Conservation (phyloP, 495 filamentous ascomycete genomes). For the Cercophora samala region DNA sequence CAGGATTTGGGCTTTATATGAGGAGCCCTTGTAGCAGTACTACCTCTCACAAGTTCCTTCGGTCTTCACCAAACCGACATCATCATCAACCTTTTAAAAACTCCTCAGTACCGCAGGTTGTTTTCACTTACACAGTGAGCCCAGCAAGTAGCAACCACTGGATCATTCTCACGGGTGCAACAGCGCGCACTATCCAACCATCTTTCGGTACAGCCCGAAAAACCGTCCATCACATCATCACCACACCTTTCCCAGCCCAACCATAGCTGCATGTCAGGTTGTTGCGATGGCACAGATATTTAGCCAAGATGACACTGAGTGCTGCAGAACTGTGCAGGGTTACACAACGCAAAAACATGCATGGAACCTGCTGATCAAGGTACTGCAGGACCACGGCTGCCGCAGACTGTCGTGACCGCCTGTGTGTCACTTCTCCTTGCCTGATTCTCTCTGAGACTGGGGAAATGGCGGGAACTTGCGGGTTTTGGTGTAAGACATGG, state of each 20-base stretch:
- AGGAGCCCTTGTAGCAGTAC: background rate
- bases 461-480: background rate
- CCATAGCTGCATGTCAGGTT: background rate
- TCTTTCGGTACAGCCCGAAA: background rate
- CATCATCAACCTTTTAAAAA: background rate
- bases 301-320: background rate
- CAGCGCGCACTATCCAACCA: background rate
- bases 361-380: background rate
- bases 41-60: background rate
- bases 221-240: background rate
- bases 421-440: background rate
- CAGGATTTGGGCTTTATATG: background rate
- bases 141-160: background rate
- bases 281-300: background rate
- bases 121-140: background rate
- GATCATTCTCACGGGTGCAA: background rate
- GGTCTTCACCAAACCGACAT: background rate
- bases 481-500: background rate
- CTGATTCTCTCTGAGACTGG: background rate
- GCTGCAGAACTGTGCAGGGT: background rate
- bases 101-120: too few relatives aligned
- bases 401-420: background rate
- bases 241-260: background rate
- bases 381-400: background rate
- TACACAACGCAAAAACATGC: background rate